Base-by-base conservation (phyloP, 31 red algal genomes). In the Odonthalia washingtoniensis region DNA sequence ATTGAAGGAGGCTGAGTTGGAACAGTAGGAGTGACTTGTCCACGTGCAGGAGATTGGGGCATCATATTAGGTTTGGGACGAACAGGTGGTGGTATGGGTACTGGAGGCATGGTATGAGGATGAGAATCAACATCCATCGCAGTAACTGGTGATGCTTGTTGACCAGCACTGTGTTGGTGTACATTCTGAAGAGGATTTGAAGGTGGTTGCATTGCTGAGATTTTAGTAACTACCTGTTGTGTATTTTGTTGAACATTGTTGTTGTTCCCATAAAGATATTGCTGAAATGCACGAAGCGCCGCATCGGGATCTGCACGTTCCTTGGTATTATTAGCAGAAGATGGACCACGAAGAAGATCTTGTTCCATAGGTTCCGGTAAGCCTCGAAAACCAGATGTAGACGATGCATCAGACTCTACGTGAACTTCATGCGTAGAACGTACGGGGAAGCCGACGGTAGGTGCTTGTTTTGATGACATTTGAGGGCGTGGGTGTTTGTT, bases 371-470 rank as follows among this genome's bases (percentile, higher is more conserved):
- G 46, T 4, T 64, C 45, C 4, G 87, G 87, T 16, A 90, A 53
- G 66, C 87, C 87, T 2, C 78, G 77, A 38, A 90, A 90, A 35
- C 87, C 87, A 40, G 87, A 83, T 26, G 78, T 63, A 27, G 78
- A 36, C 34, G 44, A 44, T 6, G 78, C 77, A 46, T 90, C 87
- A 3, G 78, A 83, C 26, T 90, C 87, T 70, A 90, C 87, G 38
- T 90, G 87, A 0, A 90, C 87, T 40, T 44, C 65, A 70, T 83
- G 87, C 36, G 77, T 67, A n/a, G 78, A 79, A 14, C 77, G 67
- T 35, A 90, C 87, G 52, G 87, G 87, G 62, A 90, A 90, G 66
- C 87, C 87, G 49, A 90, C 78, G 16, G 78, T 70, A 31, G 87
- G 77, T 36, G 60, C 69, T 31, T 28, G 40, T 28, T 38, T 30